Evolutionary conservation across 352 stramenopile species (phyloP), one percentile per base, ranked within the genome.

Genomic region (Globisporangium emineosum): DNA sequence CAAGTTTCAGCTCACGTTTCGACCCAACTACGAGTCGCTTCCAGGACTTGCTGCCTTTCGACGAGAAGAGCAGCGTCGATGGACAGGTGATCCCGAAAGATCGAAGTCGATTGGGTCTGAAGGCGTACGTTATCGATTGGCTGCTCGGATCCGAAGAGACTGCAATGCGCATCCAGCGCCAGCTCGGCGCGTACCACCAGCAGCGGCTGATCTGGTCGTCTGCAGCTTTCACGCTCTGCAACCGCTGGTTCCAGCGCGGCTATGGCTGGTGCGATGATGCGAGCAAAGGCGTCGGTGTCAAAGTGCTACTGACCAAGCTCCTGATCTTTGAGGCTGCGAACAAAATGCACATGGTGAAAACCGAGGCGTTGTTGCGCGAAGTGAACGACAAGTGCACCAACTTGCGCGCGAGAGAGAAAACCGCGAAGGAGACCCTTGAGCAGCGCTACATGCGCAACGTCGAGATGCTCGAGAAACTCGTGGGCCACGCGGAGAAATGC

Each of bases 261-360:
- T 76, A 75, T 42, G 83, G 83, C 27, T 91, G 83, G 83, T 89
- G 83, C 53, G 83, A 91, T 37, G 67, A 73, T 35, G 64, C 66
- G n/a, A 72, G 64, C 27, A 71, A 81, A 33, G 81, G 81, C n/a
- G 83, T 85, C 0, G 83, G 83, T 21, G 79, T 91, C 0, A 86
- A 88, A 29, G 66, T 87, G 5, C 59, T 91, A 3, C 58, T 91
- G 29, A 61, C 87, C 42, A 72, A 72, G 27, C 64, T 91, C 10
- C 58, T 90, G 19, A 53, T 89, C 5, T 86, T 89, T 45, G 79
- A 86, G 29, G 70, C 76, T 17, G 83, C 77, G 5, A 89, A 91
- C 67, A 89, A 88, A 29, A 90, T 91, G 80, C 75, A 91, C 69
- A 91, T 91, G 83, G 61, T 86, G 10, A 66, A 80, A n/a, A 89